These are phyloP conservation scores for Clarireedia homoeocarpa DNA, from an alignment of 2,329 filamentous ascomycete genomes.

Conservation along the genomic window DNA sequence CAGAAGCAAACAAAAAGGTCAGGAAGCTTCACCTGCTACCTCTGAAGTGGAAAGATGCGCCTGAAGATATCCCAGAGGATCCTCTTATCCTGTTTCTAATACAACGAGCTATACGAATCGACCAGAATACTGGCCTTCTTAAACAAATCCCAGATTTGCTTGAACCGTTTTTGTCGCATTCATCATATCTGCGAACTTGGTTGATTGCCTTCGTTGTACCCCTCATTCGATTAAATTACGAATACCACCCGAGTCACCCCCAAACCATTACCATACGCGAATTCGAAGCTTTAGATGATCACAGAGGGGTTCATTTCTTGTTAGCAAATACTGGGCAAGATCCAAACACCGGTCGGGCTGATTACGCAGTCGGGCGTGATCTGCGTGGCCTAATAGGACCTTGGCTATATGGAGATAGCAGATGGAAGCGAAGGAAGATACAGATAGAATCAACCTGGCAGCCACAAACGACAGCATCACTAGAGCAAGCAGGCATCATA, in stretches of 20 bases:
- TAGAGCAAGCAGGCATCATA: slow-evolving; percentile 20
- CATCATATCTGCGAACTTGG: slow-evolving; percentile 57
- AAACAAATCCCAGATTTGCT: slow-evolving; percentile 60
- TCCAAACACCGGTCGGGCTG: slow-evolving; percentile 5
- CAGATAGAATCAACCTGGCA: slow-evolving; percentile 14
- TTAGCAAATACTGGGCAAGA: slow-evolving; percentile 45
- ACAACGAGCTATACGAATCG: slow-evolving; percentile 59
- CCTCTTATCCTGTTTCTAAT: slow-evolving; percentile 56
- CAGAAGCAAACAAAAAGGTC: slow-evolving; percentile 55
- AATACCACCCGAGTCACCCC: slow-evolving; percentile 50
- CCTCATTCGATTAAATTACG: slow-evolving; percentile 57
- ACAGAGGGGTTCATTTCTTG: slow-evolving; percentile 51
- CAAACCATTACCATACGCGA: slow-evolving; percentile 47
- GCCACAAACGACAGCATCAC: slow-evolving; percentile 13
- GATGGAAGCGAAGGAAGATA: slow-evolving; percentile 44
- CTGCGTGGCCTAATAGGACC: slow-evolving; percentile 61
- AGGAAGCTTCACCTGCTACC: slow-evolving; percentile 55
- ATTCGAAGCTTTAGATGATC: slow-evolving; percentile 55
- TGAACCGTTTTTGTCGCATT: slow-evolving; percentile 57
- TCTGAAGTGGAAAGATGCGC: slow-evolving; percentile 43
- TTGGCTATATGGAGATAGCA: slow-evolving; percentile 60
- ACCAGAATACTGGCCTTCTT: slow-evolving; percentile 64
- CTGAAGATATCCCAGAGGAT: slow-evolving; percentile 43
- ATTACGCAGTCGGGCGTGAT: slow-evolving; percentile 49
- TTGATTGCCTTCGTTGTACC: slow-evolving; percentile 62